Evolutionary conservation across 2,329 filamentous ascomycete genomes (phyloP).

Genomic region (Penicillium freii): DNA sequence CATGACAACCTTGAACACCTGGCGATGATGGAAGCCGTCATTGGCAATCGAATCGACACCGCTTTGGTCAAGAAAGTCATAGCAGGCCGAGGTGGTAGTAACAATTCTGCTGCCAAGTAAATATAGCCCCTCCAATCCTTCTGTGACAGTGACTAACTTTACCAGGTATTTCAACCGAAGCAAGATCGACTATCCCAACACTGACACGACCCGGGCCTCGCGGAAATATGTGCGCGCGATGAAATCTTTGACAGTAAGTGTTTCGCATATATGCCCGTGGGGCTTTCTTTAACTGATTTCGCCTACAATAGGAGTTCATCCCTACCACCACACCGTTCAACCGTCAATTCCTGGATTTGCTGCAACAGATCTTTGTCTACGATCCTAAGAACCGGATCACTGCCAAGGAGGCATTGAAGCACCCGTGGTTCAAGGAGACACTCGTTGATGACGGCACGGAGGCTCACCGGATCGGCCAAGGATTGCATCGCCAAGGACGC

Average conservation of each 20-base stretch:
- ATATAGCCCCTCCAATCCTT: constrained; percentile 11
- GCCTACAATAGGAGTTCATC: constrained; percentile 58
- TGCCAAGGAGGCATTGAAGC: constrained; percentile 63
- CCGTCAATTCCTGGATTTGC: constrained; percentile 60
- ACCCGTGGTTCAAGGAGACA: constrained; percentile 65
- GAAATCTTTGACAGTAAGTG: constrained; percentile 59
- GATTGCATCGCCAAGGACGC: constrained; percentile 34
- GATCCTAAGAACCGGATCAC: constrained; percentile 65
- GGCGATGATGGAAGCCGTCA: constrained; percentile 67
- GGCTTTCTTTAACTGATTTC: constrained; percentile 13
- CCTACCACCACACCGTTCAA: constrained; percentile 60
- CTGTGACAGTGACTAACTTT: constrained; percentile 30
- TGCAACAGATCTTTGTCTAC: constrained; percentile 64
- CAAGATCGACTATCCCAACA: constrained; percentile 62
- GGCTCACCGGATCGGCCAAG: constrained; percentile 57
- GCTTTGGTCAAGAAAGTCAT: constrained; percentile 55
- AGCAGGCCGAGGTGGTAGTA: constrained; percentile 47
- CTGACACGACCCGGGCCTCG: constrained; percentile 61
- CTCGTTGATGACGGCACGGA: constrained; percentile 66
- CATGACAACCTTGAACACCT: constrained; percentile 68
- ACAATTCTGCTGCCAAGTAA: constrained; percentile 58
- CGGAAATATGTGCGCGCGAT: constrained; percentile 68
- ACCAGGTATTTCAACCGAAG: constrained; percentile 55
- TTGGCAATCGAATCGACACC: constrained; percentile 55
- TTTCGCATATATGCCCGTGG: neutral